Percentiles rank a stretch among this genome's conserved stretches.
These are phyloP conservation scores for Heteromeles arbutifolia DNA, from an alignment of 306 rosid genomes.

Conservation along the genomic window DNA sequence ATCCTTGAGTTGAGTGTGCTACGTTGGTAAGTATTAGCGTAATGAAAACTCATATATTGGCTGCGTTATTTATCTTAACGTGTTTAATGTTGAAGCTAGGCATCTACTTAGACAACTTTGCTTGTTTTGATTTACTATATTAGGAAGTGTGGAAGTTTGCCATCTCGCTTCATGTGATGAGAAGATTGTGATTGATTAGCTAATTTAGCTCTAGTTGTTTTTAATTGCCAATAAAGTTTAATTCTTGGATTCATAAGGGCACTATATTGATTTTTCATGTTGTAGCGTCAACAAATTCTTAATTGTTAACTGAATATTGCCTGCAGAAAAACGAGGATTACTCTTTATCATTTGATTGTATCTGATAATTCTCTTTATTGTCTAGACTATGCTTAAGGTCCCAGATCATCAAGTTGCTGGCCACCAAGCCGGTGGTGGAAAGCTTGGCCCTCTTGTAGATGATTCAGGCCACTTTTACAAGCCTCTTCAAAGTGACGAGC, in stretches of 20 bases:
- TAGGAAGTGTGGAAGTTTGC: background rate
- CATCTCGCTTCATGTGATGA: background rate
- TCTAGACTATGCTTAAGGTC: slow-evolving; percentile 47
- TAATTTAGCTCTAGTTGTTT: background rate
- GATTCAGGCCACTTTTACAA: slow-evolving; percentile 73
- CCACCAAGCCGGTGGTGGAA: slow-evolving; percentile 51
- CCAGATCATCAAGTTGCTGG: slow-evolving; percentile 96
- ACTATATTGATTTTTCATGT: background rate
- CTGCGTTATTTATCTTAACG: background rate
- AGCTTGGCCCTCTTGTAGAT: slow-evolving; percentile 66
- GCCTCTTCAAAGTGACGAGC: slow-evolving; percentile 57
- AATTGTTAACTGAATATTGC: background rate
- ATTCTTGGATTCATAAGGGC: background rate
- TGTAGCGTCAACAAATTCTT: background rate
- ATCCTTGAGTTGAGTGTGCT: background rate
- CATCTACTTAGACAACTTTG: background rate
- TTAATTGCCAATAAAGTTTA: background rate
- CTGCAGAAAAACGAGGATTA: background rate
- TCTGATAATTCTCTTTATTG: slow-evolving; percentile 5
- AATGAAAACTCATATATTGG: background rate
- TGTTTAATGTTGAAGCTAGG: background rate
- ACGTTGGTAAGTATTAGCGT: background rate
- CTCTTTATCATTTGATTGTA: background rate
- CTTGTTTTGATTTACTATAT: background rate
- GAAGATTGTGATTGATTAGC: background rate